These are phyloP conservation scores for Karstenula rhodostoma DNA, from an alignment of 2,329 filamentous ascomycete genomes.

Conservation along the genomic window DNA sequence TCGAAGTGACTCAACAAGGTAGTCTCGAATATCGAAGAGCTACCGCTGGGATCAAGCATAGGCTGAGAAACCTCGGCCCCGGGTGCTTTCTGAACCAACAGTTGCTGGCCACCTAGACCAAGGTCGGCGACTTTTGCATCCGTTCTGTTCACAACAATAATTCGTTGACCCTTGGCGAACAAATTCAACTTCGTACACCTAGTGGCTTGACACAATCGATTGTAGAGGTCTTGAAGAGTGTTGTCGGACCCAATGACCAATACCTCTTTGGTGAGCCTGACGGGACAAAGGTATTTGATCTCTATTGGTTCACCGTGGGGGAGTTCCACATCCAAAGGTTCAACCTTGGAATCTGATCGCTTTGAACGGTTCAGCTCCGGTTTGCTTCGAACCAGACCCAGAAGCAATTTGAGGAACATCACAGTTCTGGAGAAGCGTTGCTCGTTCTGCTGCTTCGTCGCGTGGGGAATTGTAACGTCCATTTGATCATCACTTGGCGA, in stretches of 20 bases:
- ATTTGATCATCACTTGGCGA: conserved; percentile 18
- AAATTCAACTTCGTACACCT: conserved; percentile 79
- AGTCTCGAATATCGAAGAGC: conserved; percentile 69
- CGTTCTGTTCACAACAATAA: conserved; percentile 68
- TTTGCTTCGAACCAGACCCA: conserved; percentile 40
- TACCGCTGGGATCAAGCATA: conserved; percentile 23
- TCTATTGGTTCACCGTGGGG: conserved; percentile 70
- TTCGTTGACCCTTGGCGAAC: conserved; percentile 73
- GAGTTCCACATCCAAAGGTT: conserved; percentile 53
- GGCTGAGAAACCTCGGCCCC: conserved; percentile 37
- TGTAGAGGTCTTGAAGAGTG: conserved; percentile 73
- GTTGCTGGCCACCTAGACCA: conserved; percentile 31
- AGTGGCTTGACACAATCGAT: conserved; percentile 71
- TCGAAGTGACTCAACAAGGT: conserved; percentile 85
- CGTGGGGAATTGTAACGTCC: conserved; percentile 24
- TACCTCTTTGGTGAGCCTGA: conserved; percentile 64
- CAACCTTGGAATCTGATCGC: conserved; percentile 47
- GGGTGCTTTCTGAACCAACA: conserved; percentile 43
- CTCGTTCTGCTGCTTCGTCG: conserved; percentile 39
- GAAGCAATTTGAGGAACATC: conserved; percentile 45
- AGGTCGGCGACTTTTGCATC: conserved; percentile 68
- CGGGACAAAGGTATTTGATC: conserved; percentile 76
- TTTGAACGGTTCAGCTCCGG: conserved; percentile 42
- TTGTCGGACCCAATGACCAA: conserved; percentile 75
- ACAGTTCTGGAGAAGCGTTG: conserved; percentile 43